These are phyloP conservation scores for Diaporthe longicolla DNA, from an alignment of 2,329 filamentous ascomycete genomes.

Conservation along the genomic window DNA sequence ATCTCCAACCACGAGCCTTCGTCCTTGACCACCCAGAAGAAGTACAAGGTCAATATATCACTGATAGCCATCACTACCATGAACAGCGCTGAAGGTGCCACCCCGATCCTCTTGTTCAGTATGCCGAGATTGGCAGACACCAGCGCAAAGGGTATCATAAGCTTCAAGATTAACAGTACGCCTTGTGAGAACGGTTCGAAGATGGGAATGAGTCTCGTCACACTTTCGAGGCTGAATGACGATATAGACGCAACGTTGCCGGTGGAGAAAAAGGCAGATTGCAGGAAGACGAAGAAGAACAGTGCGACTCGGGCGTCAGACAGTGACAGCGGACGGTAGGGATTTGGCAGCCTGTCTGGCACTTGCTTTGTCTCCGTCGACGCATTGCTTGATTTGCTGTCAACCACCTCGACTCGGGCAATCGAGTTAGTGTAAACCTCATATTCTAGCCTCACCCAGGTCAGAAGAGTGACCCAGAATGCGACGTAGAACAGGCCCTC, in stretches of 20 bases:
- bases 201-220: slow-evolving; percentile 87
- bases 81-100: slow-evolving; percentile 90
- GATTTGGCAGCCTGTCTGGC: slow-evolving; percentile 44
- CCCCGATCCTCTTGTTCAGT: slow-evolving; percentile 84
- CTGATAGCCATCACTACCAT: slow-evolving; percentile 94
- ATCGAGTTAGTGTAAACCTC: slow-evolving; percentile 70
- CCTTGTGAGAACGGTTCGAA: slow-evolving; percentile 96
- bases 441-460: slow-evolving; percentile 94
- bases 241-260: slow-evolving; percentile 96
- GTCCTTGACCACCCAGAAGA: slow-evolving; percentile 98
- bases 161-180: slow-evolving; percentile 86
- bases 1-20: slow-evolving; percentile 99
- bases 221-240: slow-evolving; percentile 92
- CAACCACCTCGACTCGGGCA: slow-evolving; percentile 41
- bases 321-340: slow-evolving; percentile 78
- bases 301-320: slow-evolving; percentile 90
- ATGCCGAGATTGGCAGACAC: slow-evolving; percentile 96
- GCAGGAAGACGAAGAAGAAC: slow-evolving; percentile 95
- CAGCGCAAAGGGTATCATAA: slow-evolving; percentile 93
- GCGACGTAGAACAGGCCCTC: slow-evolving; percentile 96
- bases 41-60: slow-evolving; percentile 92
- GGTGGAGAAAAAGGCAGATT: slow-evolving; percentile 96
- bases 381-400: slow-evolving; percentile 23
- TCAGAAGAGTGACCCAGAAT: slow-evolving; percentile 85
- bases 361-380: slow-evolving; percentile 35